Evolutionary conservation across 805 yeast species (phyloP).

Genomic region (Ogataea populi-albae): DNA sequence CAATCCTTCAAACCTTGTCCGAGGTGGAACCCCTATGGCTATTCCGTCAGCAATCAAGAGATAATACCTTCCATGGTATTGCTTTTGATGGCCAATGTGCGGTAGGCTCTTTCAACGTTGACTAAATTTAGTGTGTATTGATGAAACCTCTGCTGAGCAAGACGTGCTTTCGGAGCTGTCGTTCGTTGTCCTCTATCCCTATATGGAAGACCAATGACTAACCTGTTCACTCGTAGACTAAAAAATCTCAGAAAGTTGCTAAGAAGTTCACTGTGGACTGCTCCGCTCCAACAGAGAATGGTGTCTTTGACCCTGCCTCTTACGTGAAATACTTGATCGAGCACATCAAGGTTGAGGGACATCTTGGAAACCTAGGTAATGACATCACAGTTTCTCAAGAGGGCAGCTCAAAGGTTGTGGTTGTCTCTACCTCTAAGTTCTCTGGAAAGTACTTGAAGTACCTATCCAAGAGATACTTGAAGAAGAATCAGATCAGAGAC

Average conservation of each 20-base stretch:
- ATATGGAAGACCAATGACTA: no score
- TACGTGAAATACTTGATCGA: constrained; percentile 97
- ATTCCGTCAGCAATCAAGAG: constrained; percentile 12
- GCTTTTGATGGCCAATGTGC: constrained; percentile 11
- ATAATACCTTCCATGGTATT: constrained; percentile 10
- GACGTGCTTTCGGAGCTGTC: background rate
- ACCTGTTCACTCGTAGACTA: constrained; percentile 50
- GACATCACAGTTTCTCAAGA: constrained; percentile 84
- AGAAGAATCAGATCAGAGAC: constrained; percentile 99
- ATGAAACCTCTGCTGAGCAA: constrained; percentile 1
- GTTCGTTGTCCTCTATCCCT: no score
- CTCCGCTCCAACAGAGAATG: constrained; percentile 95
- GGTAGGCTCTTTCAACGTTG: constrained; percentile 21
- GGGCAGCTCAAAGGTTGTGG: constrained; percentile 85
- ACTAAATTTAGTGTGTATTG: constrained; percentile 3
- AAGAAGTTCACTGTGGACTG: constrained; percentile 94
- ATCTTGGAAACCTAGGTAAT: constrained; percentile 95
- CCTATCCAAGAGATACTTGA: constrained; percentile 99
- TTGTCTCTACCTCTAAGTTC: constrained; percentile 88
- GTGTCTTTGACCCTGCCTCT: constrained; percentile 96
- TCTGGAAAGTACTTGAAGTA: constrained; percentile 99
- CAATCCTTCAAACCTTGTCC: no score
- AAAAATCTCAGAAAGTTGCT: constrained; percentile 70
- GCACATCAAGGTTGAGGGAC: constrained; percentile 98
- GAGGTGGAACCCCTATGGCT: constrained; percentile 9